Evolutionary conservation across 1,284 basidiomycete genomes (phyloP).

Genomic region (Porodaedalea pini): DNA sequence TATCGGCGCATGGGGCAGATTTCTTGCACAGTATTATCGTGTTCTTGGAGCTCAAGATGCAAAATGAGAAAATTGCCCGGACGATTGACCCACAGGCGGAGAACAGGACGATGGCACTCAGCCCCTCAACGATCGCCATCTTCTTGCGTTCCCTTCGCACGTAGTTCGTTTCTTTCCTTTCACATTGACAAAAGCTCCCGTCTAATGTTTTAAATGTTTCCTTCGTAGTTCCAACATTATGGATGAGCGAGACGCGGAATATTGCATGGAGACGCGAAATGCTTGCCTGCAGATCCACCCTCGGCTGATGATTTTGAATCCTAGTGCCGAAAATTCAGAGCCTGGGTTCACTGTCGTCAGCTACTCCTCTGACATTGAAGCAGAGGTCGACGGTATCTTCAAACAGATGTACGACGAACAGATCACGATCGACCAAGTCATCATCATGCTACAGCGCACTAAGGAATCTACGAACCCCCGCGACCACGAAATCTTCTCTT

Average conservation of each 20-base stretch:
- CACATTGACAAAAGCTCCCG: too few species aligned
- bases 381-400: conserved; percentile 93
- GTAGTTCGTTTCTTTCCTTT: conserved; percentile 48
- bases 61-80: conserved; percentile 77
- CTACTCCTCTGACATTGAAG: conserved; percentile 87
- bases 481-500: conserved; percentile 96
- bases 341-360: conserved; percentile 89
- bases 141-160: conserved; percentile 85
- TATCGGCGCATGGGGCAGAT: conserved; percentile 74
- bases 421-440: conserved; percentile 92
- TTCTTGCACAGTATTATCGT: conserved; percentile 86
- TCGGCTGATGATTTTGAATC: conserved; percentile 92
- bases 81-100: conserved; percentile 78
- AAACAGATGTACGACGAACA: conserved; percentile 98
- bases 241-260: conserved; percentile 77
- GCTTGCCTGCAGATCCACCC: conserved; percentile 95
- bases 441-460: conserved; percentile 80
- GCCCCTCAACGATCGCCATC: conserved; percentile 85
- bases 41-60: conserved; percentile 90
- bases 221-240: conserved; percentile 56
- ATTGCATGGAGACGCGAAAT: conserved; percentile 91
- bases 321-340: conserved; percentile 77
- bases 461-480: conserved; percentile 80
- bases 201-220: conserved; percentile 3
- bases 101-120: conserved; percentile 77